phyloP scores from a whole-genome alignment of 176 grass and related monocot species.

The Sorghum bicolor region Sorghum_bicolor_NCBIv3 NC_012875.2:54799001-54799500 shows the following conservation, averaged over 20 bases:
- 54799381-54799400: no score
- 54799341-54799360: no score
- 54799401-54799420: no score
- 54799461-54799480: no score
- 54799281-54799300: neutral
- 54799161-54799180: neutral
- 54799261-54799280: neutral
- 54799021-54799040: constrained; percentile 6
- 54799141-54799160: neutral
- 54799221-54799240: neutral
- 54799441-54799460: no score
- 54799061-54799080: neutral
- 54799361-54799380: no score
- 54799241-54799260: neutral
- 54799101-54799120: neutral
- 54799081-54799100: neutral
- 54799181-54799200: neutral
- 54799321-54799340: no score
- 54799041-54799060: neutral
- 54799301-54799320: neutral
- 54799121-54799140: neutral
- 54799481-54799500: no score
- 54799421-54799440: no score
- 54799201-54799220: neutral
- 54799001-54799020: constrained; percentile 11